Evolutionary conservation across 75 land plant genomes (phyloP), one percentile per base, ranked within the genome.

Genomic region (Pinus tabuliformis): DNA sequence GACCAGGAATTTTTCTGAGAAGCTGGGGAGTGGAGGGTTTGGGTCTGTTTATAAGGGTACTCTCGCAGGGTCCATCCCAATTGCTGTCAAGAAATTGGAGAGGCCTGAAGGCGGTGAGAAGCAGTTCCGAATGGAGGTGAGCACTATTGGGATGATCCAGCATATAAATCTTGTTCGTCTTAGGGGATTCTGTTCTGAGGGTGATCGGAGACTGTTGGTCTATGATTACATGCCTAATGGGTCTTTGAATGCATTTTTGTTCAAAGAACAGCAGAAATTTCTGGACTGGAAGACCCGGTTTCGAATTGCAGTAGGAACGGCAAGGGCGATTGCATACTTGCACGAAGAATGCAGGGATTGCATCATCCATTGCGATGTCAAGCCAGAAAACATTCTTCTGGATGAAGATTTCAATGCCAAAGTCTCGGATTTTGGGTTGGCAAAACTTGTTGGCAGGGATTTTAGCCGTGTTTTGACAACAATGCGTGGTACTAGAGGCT

Each of bases 171-270:
- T 85, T 58, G 77, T 85, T 33, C 68, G 77, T 59, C 84, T 85
- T 17, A 62, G 73, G 17, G 87, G 85, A 4, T 85, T 83, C 58
- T 82, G 87, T 73, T 59, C 74, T 14, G 87, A 83, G 62, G 78
- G 78, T 8, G 54, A 57, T 9, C 42, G 60, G 56, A 82, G 66
- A 54, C 49, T 83, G 66, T 66, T 85, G 58, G 72, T 85, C 17
- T 78, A 82, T 54, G 85, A 78, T 60, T 77, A 73, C 85, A 87
- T 92, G 95, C 84, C 78, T 59, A 92, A 91, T 58, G 87, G 95
- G 3, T 95, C 95, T 36, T 82, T 95, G 52, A 92, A 90, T 74
- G 75, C 56, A 26, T 90, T 84, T 72, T 76, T 92, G 20, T 90
- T 90, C 56, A 37, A 28, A 6, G 77, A 3, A 76, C 24, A 56